Evolutionary conservation across 2,329 filamentous ascomycete species (phyloP), one percentile per base, ranked within the genome.

Genomic region (Ophiostoma sp.): DNA sequence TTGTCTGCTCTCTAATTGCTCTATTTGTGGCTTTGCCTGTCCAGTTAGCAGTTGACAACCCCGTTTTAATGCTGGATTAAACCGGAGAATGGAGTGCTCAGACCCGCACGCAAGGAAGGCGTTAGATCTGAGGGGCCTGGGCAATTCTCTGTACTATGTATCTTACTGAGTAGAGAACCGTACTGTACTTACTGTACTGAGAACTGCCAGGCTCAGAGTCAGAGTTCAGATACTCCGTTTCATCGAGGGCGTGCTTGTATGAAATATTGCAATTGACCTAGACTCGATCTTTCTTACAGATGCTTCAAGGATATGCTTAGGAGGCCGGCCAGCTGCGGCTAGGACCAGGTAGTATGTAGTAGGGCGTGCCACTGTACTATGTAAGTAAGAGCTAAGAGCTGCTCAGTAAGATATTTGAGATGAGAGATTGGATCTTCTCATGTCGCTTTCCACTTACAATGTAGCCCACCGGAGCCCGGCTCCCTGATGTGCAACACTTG

Each of bases 71-170:
- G 62, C 27, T 65, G 62, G 44, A 48, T 48, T n/a, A 48, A 48
- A 48, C 17, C 44, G 44, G 62, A 36, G 62, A 62, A 35, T 62
- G 27, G 35, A 36, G 10, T 65, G 62, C 20, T 39, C 10, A 65
- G 62, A 65, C 62, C 62, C 62, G 62, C 62, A 65, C 62, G 62
- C 62, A 65, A 23, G 33, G 62, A 39, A 65, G 35, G 35, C 62
- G 35, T 65, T 64, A 35, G 60, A 64, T 64, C 33, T 64, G 31
- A 62, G 60, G 60, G 17, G 60, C 60, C 62, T 65, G 62, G 62
- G 35, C 62, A 65, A 41, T 27, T 64, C 27, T 31, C 27, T 64
- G 27, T 48, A 17, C 4, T n/a, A 3, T 48, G 20, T n/a, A 48
- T 13, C 41, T 48, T 48, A 6, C 15, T 48, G 5, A 20, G 27